A percentile compares a stretch with the other conserved stretches of the same genome.
Conservation (phyloP, 176 grass and related monocot species). For the Pontederia paniculata region DNA sequence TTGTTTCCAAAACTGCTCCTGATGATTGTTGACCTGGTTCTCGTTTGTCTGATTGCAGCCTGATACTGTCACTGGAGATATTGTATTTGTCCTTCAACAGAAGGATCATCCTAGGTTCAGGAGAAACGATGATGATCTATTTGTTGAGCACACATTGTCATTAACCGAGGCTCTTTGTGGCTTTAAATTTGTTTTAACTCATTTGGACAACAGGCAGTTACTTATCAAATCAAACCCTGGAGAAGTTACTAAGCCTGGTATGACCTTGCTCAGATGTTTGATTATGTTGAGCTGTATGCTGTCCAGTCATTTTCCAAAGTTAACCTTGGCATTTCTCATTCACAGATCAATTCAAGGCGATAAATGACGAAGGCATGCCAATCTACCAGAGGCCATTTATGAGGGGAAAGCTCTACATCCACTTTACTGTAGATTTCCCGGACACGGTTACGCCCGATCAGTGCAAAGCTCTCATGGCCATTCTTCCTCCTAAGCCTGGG, state of each 20-base stretch:
- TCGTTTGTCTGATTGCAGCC: not conserved
- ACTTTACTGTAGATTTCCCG: not conserved
- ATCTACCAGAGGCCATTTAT: conserved; percentile 5
- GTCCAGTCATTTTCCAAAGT: not conserved
- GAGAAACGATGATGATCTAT: not conserved
- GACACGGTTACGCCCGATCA: not conserved
- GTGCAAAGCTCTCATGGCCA: conserved; percentile 1
- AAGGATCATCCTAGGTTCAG: conserved; percentile 6
- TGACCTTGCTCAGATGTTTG: not conserved
- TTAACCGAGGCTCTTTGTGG: not conserved
- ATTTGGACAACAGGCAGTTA: conserved; percentile 1
- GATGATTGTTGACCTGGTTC: not conserved
- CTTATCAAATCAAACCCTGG: conserved; percentile 1
- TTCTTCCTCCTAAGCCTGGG: not conserved
- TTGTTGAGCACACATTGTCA: conserved; percentile 2
- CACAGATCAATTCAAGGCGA: conserved; percentile 3
- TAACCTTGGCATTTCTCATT: not conserved
- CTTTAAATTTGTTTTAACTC: conserved; percentile 8
- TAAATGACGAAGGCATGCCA: conserved; percentile 4
- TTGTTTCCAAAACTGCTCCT: not conserved
- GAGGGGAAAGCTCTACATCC: conserved; percentile 2
- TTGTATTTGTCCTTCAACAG: conserved; percentile 1
- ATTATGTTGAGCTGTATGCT: too few relatives aligned
- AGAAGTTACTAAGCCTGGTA: conserved; percentile 9
- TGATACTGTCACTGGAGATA: not conserved